Evolutionary conservation across 805 yeast species (phyloP).

Genomic region (Ogataea philodendri): DNA sequence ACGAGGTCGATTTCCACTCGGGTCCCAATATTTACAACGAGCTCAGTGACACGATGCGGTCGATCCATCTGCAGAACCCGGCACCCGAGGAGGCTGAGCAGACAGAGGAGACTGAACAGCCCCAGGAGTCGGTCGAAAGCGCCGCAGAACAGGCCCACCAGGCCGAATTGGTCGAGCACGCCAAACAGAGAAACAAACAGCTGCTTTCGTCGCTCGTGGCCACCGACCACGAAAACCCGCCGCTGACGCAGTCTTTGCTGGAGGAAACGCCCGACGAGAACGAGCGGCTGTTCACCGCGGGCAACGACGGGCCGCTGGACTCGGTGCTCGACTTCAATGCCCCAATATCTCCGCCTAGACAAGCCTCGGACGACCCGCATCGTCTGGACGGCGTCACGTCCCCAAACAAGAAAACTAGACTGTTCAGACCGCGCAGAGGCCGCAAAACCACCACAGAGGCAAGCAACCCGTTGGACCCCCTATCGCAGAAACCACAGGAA

Average conservation of each 20-base stretch:
- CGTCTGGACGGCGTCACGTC: conserved; percentile 25
- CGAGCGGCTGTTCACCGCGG: conserved; percentile 20
- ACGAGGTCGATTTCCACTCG: conserved; percentile 24
- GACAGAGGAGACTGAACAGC: conserved; percentile 8
- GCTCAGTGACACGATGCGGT: conserved; percentile 23
- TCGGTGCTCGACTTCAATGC: conserved; percentile 19
- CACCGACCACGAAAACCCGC: conserved; percentile 30
- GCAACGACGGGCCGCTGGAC: conserved; percentile 24
- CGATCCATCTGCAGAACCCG: conserved; percentile 18
- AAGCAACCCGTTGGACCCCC: conserved; percentile 15
- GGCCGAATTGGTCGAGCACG: conserved; percentile 17
- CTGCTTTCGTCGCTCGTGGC: conserved; percentile 44
- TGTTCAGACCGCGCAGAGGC: conserved; percentile 48
- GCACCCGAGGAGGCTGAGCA: conserved; percentile 5
- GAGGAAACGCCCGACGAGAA: conserved; percentile 19
- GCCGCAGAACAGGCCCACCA: conserved; percentile 21
- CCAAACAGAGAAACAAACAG: conserved; percentile 35
- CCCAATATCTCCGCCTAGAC: conserved; percentile 7
- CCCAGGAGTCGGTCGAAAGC: conserved; percentile 8
- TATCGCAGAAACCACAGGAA: conserved; percentile 12
- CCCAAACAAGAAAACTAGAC: conserved; percentile 40
- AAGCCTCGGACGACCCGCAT: conserved; percentile 7
- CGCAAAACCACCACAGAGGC: conserved; percentile 2
- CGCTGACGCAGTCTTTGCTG: conserved; percentile 13
- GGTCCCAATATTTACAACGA: conserved; percentile 18